Base-by-base conservation (phyloP, 225 moss, liverwort and hornwort species). In the Polytrichum formosum region DNA sequence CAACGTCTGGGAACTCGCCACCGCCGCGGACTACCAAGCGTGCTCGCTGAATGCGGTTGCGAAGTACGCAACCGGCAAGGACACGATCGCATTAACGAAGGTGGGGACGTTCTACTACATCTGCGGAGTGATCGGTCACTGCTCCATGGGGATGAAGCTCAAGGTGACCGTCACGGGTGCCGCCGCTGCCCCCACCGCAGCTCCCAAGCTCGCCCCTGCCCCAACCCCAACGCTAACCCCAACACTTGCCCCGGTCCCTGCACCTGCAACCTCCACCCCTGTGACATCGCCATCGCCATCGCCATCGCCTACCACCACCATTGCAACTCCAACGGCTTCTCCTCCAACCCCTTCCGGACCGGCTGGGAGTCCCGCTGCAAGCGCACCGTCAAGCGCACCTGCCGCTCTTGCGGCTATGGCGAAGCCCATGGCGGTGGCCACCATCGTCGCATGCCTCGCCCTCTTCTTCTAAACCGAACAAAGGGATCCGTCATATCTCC, bases 91-190 rank as follows among this genome's bases (percentile, higher is more conserved):
- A 30, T 66, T 73, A 28, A 22, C 63, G 8, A 18, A 30, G 17
- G 55, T 56, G 2, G 66, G 66, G 18, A 65, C 53, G 21, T 65
- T 26, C 20, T 73, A 58, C 55, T 66, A 7, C 54, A 30, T 73
- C 18, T 73, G 73, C 28, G 53, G 65, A 27, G 6, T 73, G 20
- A 18, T 53, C 19, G 28, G 66, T 6, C 73, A 73, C 56, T 73
- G 73, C 55, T 2, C 16, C 21, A 8, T 10, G 26, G 73, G 73
- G 19, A 73, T 73, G 73, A 65, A 65, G 64, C 21, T 73, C 26
- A 55, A 65, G 23, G 73, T 73, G 13, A 30, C 65, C 13, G 73
- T 73, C 6, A 30, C 18, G 4, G 63, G 19, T 28, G 69, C 56
- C 1, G 19, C 23, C 17, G 1, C 17, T 22, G 66, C 37, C 37